Evolutionary conservation across 1,284 basidiomycete species (phyloP).

Genomic region (Cutaneotrichosporon dermatis): DNA sequence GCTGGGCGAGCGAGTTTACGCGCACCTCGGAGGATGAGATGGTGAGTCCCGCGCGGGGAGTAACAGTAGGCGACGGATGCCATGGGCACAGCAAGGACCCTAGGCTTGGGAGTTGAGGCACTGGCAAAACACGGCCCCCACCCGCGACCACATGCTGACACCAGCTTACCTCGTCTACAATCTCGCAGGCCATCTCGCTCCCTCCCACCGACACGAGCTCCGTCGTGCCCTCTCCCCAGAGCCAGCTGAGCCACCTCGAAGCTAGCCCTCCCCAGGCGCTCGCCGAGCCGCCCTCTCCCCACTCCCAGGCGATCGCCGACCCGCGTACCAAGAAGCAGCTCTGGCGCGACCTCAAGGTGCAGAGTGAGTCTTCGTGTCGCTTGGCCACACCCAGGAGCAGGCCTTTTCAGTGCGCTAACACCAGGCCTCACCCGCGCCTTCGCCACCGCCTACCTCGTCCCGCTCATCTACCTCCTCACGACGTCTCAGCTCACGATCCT

Average conservation of each 20-base stretch:
- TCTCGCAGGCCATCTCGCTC: slow-evolving; percentile 43
- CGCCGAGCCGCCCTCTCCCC: not conserved
- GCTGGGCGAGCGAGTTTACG: slow-evolving; percentile 36
- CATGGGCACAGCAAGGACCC: no score
- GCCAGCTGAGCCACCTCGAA: slow-evolving; percentile 23
- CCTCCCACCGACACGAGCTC: slow-evolving; percentile 42
- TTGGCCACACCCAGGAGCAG: no score
- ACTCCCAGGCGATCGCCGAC: slow-evolving; percentile 2
- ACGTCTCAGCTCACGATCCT: slow-evolving; percentile 46
- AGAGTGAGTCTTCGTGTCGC: slow-evolving; percentile 31
- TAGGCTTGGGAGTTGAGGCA: not conserved
- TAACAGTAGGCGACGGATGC: no score
- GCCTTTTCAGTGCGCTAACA: not conserved
- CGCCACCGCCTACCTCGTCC: slow-evolving; percentile 45
- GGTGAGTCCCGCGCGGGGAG: slow-evolving; percentile 4
- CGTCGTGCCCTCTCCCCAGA: slow-evolving; percentile 32
- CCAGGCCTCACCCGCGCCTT: slow-evolving; percentile 43
- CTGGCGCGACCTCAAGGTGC: slow-evolving; percentile 47
- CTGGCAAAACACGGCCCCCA: not conserved
- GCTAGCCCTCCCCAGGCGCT: slow-evolving; percentile 21
- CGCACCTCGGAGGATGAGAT: slow-evolving; percentile 8
- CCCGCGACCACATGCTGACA: not conserved
- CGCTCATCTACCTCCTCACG: slow-evolving; percentile 45
- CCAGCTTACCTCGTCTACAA: slow-evolving; percentile 34
- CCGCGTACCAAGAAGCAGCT: slow-evolving; percentile 42